Base-by-base conservation (phyloP, 1,139 yeast species). In the Hyphopichia pseudoburtonii region DNA sequence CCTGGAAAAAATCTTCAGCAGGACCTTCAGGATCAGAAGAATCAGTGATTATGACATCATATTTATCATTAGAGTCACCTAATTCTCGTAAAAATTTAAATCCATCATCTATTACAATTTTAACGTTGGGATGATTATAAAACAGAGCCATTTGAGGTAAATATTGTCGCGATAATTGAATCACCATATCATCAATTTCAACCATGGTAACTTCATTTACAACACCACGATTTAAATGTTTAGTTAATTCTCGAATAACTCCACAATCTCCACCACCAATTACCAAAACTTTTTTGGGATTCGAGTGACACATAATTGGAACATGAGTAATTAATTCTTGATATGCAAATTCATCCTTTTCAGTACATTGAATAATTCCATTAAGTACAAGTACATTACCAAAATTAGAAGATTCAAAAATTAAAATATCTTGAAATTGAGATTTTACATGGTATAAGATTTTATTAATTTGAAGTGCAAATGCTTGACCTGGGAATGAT, bases 1-100 rank as follows among this genome's bases (percentile, higher is more conserved):
- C 75, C 63, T 89, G 90, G 72, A 92, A 92, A 48, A 92, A 85
- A 33, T 88, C 87, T 53, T 83, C 96, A 3, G 98, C 98, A 8
- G 98, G 98, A 1, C 98, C 98, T 54, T 92, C 97, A 2, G 97
- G 97, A 60, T 92, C 98, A 9, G 95, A 86, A 8, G 96, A 86
- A 61, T 92, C 98, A 26, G 97, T 89, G 51, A 92, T 89, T 48
- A 92, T 89, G 34, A 90, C 84, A 60, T 92, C 97, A 57, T 73
- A 90, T 49, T 76, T 73, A 19, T 56, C 59, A 2, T 40, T 48
- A 43, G 12, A 62, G 60, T 52, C 66, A 57, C 36, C 58, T 21
- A 56, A 44, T 33, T 73, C 70, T 42, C 77, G 73, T 51, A 90
- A 70, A 59, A 71, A 90, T 64, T 87, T 75, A 67, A 92, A 89